A percentile compares a stretch with the other conserved stretches of the same genome.
Conservation (phyloP, 352 stramenopile species). For the Pythium oligandrum region DNA sequence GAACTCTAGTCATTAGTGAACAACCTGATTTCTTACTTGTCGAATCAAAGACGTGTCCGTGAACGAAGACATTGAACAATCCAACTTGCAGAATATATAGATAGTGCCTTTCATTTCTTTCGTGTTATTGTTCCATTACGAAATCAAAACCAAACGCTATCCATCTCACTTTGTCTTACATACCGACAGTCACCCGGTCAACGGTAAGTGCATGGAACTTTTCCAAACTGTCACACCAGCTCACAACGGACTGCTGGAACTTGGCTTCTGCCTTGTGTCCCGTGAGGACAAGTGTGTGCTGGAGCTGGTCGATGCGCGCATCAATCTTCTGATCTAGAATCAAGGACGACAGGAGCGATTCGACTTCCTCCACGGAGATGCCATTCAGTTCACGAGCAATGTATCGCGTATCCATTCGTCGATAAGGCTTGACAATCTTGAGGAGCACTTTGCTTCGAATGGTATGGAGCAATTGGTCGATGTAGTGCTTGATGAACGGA, state of each 20-base stretch:
- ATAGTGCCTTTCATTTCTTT: no score
- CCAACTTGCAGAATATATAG: no score
- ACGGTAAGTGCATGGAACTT: conserved; percentile 67
- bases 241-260: conserved; percentile 58
- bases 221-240: conserved; percentile 66
- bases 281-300: conserved; percentile 69
- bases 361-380: conserved; percentile 88
- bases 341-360: conserved; percentile 89
- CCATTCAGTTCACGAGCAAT: conserved; percentile 92
- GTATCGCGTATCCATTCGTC: conserved; percentile 88
- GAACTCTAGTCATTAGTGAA: no score
- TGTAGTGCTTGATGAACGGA: conserved; percentile 94
- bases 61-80: no score
- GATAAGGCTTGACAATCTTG: conserved; percentile 92
- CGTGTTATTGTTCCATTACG: no score
- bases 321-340: conserved; percentile 92
- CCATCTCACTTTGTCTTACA: no score
- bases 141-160: no score
- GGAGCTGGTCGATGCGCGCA: conserved; percentile 90
- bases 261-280: conserved; percentile 63
- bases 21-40: no score
- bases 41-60: no score
- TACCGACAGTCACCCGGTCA: conserved; percentile 40
- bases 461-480: conserved; percentile 91
- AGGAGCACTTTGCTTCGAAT: conserved; percentile 95